phyloP scores from a whole-genome alignment of 495 filamentous ascomycete genomes.

The Cairneyella variabilis region DNA sequence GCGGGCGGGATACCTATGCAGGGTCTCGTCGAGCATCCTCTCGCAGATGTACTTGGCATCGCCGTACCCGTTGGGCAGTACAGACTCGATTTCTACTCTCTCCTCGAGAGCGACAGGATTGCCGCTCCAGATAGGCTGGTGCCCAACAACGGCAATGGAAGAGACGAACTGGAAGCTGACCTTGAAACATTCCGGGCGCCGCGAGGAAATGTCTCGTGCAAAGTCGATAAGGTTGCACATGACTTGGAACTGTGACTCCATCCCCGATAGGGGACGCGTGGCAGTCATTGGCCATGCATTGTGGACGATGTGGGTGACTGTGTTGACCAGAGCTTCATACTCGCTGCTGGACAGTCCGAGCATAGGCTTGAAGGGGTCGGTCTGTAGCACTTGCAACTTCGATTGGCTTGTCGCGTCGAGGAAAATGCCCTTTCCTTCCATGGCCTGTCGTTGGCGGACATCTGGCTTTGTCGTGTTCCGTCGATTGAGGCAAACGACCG shows the following conservation, averaged over 20 bases:
- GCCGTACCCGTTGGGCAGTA: constrained; percentile 43
- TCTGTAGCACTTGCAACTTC: constrained; percentile 44
- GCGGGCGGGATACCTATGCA: constrained; percentile 36
- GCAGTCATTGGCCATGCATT: constrained; percentile 57
- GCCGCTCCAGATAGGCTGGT: constrained; percentile 32
- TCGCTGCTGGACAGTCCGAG: constrained; percentile 41
- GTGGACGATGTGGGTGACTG: constrained; percentile 53
- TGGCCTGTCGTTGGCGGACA: constrained; percentile 36
- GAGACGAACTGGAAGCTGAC: constrained; percentile 51
- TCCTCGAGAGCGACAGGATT: constrained; percentile 33
- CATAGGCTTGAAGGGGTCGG: constrained; percentile 38
- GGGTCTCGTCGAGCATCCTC: constrained; percentile 43
- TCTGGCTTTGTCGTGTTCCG: constrained; percentile 18
- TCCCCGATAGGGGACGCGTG: constrained; percentile 36
- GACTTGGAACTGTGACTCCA: constrained; percentile 46
- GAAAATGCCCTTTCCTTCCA: constrained; percentile 33
- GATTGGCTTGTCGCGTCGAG: constrained; percentile 21
- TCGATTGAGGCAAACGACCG: constrained; percentile 48
- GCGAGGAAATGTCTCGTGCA: constrained; percentile 30
- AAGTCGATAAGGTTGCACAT: constrained; percentile 46
- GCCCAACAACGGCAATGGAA: constrained; percentile 47
- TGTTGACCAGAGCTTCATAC: constrained; percentile 35
- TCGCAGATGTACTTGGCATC: constrained; percentile 52
- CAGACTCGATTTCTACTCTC: constrained; percentile 28
- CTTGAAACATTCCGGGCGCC: constrained; percentile 20